Evolutionary conservation across 108 stramenopile genomes (phyloP), one percentile per base, ranked within the genome.

Genomic region (Epipyxis sp.): DNA sequence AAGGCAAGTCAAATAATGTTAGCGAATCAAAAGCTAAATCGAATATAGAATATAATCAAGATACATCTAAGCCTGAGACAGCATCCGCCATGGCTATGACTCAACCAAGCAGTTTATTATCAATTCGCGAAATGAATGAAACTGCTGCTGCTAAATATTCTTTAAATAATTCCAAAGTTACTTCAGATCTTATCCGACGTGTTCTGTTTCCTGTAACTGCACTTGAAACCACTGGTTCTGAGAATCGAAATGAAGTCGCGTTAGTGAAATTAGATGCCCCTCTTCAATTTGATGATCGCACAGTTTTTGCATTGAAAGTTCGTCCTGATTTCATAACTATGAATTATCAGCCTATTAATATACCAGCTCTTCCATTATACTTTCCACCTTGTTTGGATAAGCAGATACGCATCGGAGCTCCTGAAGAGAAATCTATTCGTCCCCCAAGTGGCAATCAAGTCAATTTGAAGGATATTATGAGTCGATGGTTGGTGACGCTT

Each of bases 241-340:
- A 43, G n/a, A 42, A 27, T 27, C 39, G 41, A 37, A 20, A 20
- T 13, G 16, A 37, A 20, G 65, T 37, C 40, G 46, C 6, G 6
- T 20, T 50, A 50, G 46, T 50, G 46, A 50, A 50, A 50, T n/a
- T n/a, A n/a, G n/a, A n/a, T n/a, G 46, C 6, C 6, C 6, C 20
- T 6, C 13, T 50, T 13, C 6, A 6, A 50, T 74, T 74, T 42
- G 71, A 74, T 42, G 71, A 74, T 42, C 71, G 71, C 71, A 34
- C 71, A 32, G 40, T 74, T 32, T 74, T 74, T 37, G 42, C 16
- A 27, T 42, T 34, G 29, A 74, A 74, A 42, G 42, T 57, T 42
- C 3, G 34, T 27, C 46, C 71, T 10, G 71, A 74, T 34, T 74
- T 42, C 35, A 27, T 30, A 20, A 27, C 13, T 37, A 13, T 13